Base-by-base conservation (phyloP, 2,329 filamentous ascomycete species). In the Trichoderma atroviride region DNA sequence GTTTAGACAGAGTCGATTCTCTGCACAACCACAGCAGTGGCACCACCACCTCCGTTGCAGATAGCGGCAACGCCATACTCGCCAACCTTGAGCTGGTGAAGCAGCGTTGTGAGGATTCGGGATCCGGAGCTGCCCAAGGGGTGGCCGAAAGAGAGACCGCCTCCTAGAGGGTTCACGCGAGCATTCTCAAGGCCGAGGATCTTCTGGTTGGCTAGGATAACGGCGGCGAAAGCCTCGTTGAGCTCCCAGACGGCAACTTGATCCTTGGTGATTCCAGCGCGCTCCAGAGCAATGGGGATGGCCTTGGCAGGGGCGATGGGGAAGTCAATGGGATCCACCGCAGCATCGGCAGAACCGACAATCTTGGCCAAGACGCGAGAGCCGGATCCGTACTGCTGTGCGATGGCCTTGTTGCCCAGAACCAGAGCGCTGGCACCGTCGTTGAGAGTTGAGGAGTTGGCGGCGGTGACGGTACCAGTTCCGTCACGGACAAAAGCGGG, bases 221-320 rank as follows among this genome's bases (percentile, higher is more conserved):
- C 94, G 5, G 92, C 93, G 33, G 96, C 95, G 78, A 99, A 99
- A 0, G 96, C 96, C 83, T 99, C 96, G 80, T 99, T 99, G 81
- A 99, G 97, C 80, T 98, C 96, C 95, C 96, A 98, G 27, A 97
- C 84, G 5, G 95, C 90, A 57, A 99, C 93, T 79, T 98, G 92
- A 58, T 96, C 91, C 81, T 94, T 93, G 73, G 89, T 93, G 74
- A 99, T 94, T 13, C 95, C 94, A 0, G 96, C 96, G 69, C 94
- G 88, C 80, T 94, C 88, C 62, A 99, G 85, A 13, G 94, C 94
- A 75, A 97, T 89, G 3, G 95, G 94, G 0, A 98, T 95, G 5
- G 95, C 95, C 80, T 96, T 94, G 50, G 96, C 87, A 0, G 96
- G 96, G 1, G 96, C 96, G 56, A 97, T 85, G 16, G 96, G 94